Conservation (phyloP, 495 filamentous ascomycete species). For the Baudoinia panamericana region DNA sequence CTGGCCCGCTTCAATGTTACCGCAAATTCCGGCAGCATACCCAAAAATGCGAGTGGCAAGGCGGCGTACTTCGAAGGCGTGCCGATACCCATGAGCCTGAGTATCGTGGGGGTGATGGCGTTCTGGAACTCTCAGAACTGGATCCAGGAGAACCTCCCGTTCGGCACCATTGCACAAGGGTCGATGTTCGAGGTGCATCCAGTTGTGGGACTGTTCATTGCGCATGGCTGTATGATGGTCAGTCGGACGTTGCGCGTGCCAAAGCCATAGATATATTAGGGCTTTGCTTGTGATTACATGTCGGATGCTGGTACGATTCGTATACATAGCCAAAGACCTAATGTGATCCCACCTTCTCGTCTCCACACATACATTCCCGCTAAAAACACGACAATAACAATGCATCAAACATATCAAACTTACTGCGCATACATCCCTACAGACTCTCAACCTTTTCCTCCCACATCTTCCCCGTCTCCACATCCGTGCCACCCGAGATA, state of each 20-base stretch:
- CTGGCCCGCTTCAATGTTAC: conserved; percentile 97
- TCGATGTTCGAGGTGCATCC: conserved; percentile 74
- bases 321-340: too few relatives aligned
- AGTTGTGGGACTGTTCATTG: conserved; percentile 63
- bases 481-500: too few relatives aligned
- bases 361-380: too few relatives aligned
- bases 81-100: conserved; percentile 80
- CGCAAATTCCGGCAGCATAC: conserved; percentile 62
- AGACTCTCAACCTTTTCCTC: too few relatives aligned
- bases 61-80: conserved; percentile 92
- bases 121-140: conserved; percentile 76
- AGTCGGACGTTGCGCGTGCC: conserved; percentile 90
- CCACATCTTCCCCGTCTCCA: too few relatives aligned
- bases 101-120: conserved; percentile 70
- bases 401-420: too few relatives aligned
- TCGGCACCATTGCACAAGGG: conserved; percentile 52
- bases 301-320: too few relatives aligned
- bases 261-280: conserved; percentile 59
- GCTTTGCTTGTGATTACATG: too few relatives aligned
- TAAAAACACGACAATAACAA: too few relatives aligned
- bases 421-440: too few relatives aligned
- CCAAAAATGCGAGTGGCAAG: conserved; percentile 85
- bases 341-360: too few relatives aligned
- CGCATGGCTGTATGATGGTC: conserved; percentile 83
- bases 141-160: conserved; percentile 60